Percentiles rank a stretch among this genome's conserved stretches.
These are phyloP conservation scores for Lentinula boryana DNA, from an alignment of 768 basidiomycete species.

Conservation along the genomic window DNA sequence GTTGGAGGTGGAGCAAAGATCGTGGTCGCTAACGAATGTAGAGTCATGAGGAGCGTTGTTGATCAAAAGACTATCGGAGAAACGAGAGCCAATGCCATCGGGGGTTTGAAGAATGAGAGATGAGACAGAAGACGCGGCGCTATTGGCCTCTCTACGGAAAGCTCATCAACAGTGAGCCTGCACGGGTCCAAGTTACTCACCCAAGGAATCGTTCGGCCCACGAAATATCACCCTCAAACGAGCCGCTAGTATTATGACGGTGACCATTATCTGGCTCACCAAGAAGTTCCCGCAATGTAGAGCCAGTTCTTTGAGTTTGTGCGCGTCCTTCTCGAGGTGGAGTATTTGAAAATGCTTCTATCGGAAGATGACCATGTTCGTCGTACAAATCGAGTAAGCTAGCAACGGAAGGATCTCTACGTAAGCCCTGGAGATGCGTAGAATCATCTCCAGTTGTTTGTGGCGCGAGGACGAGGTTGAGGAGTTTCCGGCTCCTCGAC, in stretches of 20 bases:
- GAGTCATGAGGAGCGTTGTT: conserved; percentile 24
- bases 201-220: conserved; percentile 76
- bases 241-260: conserved; percentile 23
- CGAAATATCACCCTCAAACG: conserved; percentile 67
- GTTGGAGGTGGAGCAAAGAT: conserved; percentile 33
- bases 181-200: conserved; percentile 30
- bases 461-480: conserved; percentile 18
- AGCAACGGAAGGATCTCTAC: conserved; percentile 73
- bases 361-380: conserved; percentile 58
- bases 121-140: conserved; percentile 37
- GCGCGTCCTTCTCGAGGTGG: conserved; percentile 39
- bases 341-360: conserved; percentile 61
- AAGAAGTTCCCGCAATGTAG: conserved; percentile 69
- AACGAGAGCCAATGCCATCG: conserved; percentile 34
- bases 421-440: conserved; percentile 51
- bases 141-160: conserved; percentile 37
- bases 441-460: conserved; percentile 27
- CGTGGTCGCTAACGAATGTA: conserved; percentile 40
- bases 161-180: neutral
- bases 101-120: conserved; percentile 49
- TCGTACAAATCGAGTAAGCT: conserved; percentile 73
- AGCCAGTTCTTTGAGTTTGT: conserved; percentile 57
- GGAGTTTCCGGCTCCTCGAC: conserved; percentile 19
- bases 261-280: conserved; percentile 38
- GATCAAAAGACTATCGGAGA: conserved; percentile 25